phyloP scores from a whole-genome alignment of 2,329 filamentous ascomycete genomes.

The Pseudomassariella vexata region DNA sequence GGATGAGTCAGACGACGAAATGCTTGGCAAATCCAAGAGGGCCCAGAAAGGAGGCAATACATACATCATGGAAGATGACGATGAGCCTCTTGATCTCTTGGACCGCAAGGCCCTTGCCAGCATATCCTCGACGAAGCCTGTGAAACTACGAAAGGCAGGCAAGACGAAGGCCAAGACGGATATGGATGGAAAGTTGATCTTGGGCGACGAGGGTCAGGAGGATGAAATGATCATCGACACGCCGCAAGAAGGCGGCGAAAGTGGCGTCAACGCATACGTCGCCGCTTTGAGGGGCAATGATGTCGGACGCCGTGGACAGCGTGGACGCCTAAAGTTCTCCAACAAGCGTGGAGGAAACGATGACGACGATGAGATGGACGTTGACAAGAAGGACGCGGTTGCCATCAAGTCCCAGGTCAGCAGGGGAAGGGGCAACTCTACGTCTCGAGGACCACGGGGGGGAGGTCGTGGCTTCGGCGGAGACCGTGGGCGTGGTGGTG shows the following conservation, averaged over 20 bases:
- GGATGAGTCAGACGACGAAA: conserved; percentile 58
- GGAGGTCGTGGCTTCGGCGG: conserved; percentile 14
- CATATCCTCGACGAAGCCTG: conserved; percentile 85
- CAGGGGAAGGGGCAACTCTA: conserved; percentile 18
- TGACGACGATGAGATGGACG: conserved; percentile 36
- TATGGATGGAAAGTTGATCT: conserved; percentile 73
- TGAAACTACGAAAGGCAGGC: conserved; percentile 51
- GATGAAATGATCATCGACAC: conserved; percentile 61
- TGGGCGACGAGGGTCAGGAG: conserved; percentile 53
- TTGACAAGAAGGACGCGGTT: conserved; percentile 41
- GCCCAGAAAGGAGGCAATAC: conserved; percentile 59
- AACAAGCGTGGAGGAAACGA: conserved; percentile 48
- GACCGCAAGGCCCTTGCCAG: conserved; percentile 84
- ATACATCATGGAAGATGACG: conserved; percentile 91
- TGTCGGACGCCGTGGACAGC: conserved; percentile 56
- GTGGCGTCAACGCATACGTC: conserved; percentile 63
- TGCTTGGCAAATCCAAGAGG: conserved; percentile 34
- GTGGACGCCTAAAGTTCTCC: conserved; percentile 66
- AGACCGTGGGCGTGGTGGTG: conserved; percentile 19
- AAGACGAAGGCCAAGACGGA: conserved; percentile 62
- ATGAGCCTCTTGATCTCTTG: conserved; percentile 90
- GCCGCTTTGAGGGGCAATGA: conserved; percentile 64
- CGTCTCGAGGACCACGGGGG: conserved; percentile 9
- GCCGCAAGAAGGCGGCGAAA: conserved; percentile 30
- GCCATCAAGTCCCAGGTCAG: conserved; percentile 45